Evolutionary conservation across 1,139 yeast genomes (phyloP), one percentile per base, ranked within the genome.

Genomic region (Entelexis sorbosivorans): DNA sequence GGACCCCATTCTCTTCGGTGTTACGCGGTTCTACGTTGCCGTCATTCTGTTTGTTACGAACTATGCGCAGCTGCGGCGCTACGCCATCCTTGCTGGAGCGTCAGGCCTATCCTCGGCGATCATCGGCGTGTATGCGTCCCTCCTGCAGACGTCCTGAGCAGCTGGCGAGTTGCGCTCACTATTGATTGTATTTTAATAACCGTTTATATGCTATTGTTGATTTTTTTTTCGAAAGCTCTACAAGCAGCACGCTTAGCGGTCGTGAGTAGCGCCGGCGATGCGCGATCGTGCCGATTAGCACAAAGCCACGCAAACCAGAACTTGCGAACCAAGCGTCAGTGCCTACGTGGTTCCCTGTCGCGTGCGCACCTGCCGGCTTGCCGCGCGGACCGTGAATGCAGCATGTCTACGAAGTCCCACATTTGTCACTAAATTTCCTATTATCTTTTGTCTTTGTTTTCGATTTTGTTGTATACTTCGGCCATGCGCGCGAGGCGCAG

Each of bases 1-100:
- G 63, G 85, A 79, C 64, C 83, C 84, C 35, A 73, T 79, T 58
- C 69, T 75, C 53, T 79, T 77, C 66, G 77, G 78, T 53, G 65
- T 79, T 58, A 56, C 72, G 53, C 77, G 78, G 63, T 65, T 75
- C 39, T 62, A 78, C 56, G 61, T 75, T 42, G 72, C 54, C 19
- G 40, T 38, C 6, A 5, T 48, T 3, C n/a, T 26, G 31, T 31
- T 20, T 26, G 24, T 42, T 17, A 24, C 35, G 11, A 28, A 20
- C 43, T 28, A 16, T 19, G 31, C 24, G 6, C 17, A n/a, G 14
- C 34, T 34, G 38, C 29, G 36, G n/a, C 36, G 19, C 17, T 32
- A 26, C 29, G 33, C 49, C 11, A 16, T 19, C 8, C 31, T 51
- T 3, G 35, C 56, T 8, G 54, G 28, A 14, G 38, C 31, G 6